Percentiles rank a stretch among this genome's conserved stretches.
phyloP scores from a whole-genome alignment of 371 early-diverging fungal genomes.

The Amoeboradix gromovi region DNA sequence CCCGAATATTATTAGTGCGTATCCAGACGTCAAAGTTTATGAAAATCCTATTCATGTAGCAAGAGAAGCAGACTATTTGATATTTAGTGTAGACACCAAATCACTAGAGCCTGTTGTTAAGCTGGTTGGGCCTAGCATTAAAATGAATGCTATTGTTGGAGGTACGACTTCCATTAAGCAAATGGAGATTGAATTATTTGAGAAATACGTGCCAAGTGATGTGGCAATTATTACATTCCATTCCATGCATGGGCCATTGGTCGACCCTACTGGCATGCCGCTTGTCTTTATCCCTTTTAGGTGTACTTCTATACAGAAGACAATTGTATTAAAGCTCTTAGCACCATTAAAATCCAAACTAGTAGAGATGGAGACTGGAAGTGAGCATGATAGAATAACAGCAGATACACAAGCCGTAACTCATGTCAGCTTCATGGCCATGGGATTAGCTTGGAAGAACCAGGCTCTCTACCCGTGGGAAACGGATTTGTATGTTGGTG shows the following conservation, averaged over 20 bases:
- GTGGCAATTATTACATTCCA: slow-evolving; percentile 73
- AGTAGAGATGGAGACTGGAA: slow-evolving; percentile 30
- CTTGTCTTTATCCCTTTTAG: slow-evolving; percentile 15
- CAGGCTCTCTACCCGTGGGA: slow-evolving; percentile 41
- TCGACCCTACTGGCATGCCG: slow-evolving; percentile 51
- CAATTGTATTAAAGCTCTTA: slow-evolving; percentile 15
- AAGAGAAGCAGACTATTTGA: background rate
- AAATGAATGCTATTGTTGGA: background rate
- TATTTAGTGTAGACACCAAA: background rate
- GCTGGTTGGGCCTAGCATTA: background rate
- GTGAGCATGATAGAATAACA: slow-evolving; percentile 74
- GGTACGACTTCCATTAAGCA: slow-evolving; percentile 57
- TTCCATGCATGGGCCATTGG: slow-evolving; percentile 76
- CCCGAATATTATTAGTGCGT: background rate
- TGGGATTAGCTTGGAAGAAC: slow-evolving; percentile 80
- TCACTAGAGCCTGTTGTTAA: background rate
- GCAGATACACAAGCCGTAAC: slow-evolving; percentile 92
- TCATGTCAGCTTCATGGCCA: slow-evolving; percentile 56
- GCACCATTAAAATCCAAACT: slow-evolving; percentile 41
- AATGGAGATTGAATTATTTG: slow-evolving; percentile 66
- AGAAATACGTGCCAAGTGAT: slow-evolving; percentile 47
- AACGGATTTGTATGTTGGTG: slow-evolving; percentile 48
- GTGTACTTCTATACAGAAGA: background rate
- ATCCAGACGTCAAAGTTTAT: background rate
- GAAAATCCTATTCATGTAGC: background rate